Percentiles rank a stretch among this genome's conserved stretches.
Conservation (phyloP, 1,284 basidiomycete species). For the Boletellus deceptivus region DNA sequence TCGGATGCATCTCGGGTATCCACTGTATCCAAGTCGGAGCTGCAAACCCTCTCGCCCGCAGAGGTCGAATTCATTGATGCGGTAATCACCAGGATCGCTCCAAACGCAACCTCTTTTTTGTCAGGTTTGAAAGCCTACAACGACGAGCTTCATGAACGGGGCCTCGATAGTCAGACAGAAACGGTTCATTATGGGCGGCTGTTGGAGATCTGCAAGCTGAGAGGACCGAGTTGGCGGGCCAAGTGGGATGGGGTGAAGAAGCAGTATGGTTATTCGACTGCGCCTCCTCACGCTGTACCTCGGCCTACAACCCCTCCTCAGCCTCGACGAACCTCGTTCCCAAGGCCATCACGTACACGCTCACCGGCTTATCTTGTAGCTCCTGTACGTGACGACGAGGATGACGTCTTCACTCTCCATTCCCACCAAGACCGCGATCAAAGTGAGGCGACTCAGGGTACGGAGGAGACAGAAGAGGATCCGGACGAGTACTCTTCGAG, state of each 20-base stretch:
- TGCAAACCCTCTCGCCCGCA: slow-evolving; percentile 52
- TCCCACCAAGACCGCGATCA: slow-evolving; percentile 42
- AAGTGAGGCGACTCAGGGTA: slow-evolving; percentile 24
- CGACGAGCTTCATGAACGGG: slow-evolving; percentile 66
- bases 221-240: slow-evolving; percentile 70
- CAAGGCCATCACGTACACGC: slow-evolving; percentile 19
- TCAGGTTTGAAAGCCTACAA: slow-evolving; percentile 81
- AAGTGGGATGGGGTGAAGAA: slow-evolving; percentile 72
- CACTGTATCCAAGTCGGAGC: slow-evolving; percentile 49
- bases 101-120: slow-evolving; percentile 66
- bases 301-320: slow-evolving; percentile 14
- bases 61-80: slow-evolving; percentile 73
- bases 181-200: slow-evolving; percentile 78
- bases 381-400: slow-evolving; percentile 35
- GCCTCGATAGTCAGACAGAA: slow-evolving; percentile 74
- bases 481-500: slow-evolving; percentile 15
- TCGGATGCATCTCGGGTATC: slow-evolving; percentile 50
- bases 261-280: slow-evolving; percentile 44
- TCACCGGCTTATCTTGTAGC: slow-evolving; percentile 18
- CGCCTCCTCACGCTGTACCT: slow-evolving; percentile 3
- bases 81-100: slow-evolving; percentile 64
- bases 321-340: slow-evolving; percentile 13
- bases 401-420: slow-evolving; percentile 46
- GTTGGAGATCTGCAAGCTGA: slow-evolving; percentile 74
- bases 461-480: slow-evolving; percentile 18